phyloP scores from a whole-genome alignment of 2,329 filamentous ascomycete species.

The Colletotrichum ledebouriae region DNA sequence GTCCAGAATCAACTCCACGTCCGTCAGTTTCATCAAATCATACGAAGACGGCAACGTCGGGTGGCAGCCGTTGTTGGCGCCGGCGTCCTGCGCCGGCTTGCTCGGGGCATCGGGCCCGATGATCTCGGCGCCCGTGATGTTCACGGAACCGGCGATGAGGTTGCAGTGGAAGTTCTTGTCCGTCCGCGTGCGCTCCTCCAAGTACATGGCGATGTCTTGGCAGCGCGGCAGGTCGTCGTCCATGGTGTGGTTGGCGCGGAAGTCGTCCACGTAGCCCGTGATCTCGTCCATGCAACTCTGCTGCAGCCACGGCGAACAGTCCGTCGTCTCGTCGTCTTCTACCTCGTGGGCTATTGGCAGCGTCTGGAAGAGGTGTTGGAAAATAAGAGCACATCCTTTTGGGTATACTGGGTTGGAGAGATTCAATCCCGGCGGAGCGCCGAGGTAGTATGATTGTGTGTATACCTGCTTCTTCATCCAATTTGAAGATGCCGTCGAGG shows the following conservation, averaged over 20 bases:
- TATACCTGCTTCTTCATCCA: constrained; percentile 41
- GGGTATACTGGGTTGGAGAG: constrained; percentile 27
- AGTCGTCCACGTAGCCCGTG: constrained; percentile 41
- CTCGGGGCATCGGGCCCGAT: constrained; percentile 38
- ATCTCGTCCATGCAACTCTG: constrained; percentile 43
- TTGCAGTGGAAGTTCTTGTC: constrained; percentile 40
- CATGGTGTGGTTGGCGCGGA: constrained; percentile 31
- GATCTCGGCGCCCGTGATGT: constrained; percentile 36
- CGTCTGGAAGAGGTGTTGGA: constrained; percentile 41
- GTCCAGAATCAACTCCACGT: constrained; percentile 38
- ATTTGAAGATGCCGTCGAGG: background rate
- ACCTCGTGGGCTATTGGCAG: constrained; percentile 40
- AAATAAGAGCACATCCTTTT: constrained; percentile 40
- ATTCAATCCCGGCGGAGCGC: constrained; percentile 33
- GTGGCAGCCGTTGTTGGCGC: constrained; percentile 24
- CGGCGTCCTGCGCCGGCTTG: constrained; percentile 5
- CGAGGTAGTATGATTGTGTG: constrained; percentile 41
- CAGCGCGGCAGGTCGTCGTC: constrained; percentile 30
- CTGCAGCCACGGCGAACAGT: constrained; percentile 40
- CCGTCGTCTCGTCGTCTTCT: constrained; percentile 32
- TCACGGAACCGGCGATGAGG: constrained; percentile 39
- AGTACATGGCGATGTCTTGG: constrained; percentile 38
- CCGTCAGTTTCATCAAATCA: constrained; percentile 36
- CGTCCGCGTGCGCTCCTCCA: constrained; percentile 37
- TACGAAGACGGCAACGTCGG: constrained; percentile 33